Evolutionary conservation across 768 basidiomycete genomes (phyloP).

Genomic region (Tulasnella sp.): DNA sequence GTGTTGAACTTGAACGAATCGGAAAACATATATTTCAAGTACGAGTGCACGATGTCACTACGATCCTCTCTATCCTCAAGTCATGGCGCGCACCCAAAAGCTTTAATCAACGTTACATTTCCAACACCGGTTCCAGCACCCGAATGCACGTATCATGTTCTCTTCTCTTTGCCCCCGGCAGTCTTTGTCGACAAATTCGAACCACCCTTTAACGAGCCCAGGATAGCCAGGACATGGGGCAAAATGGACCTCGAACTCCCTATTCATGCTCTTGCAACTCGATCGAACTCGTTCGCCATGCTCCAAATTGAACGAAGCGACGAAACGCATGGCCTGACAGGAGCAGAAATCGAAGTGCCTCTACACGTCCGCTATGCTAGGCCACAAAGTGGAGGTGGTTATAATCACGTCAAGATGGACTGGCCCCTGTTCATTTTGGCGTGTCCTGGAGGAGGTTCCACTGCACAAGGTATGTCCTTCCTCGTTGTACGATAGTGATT

Average conservation of each 20-base stretch:
- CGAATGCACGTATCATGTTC: slow-evolving; percentile 44
- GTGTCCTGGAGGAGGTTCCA: neutral
- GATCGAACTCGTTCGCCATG: slow-evolving; percentile 42
- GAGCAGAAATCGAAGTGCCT: slow-evolving; percentile 46
- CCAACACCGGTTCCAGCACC: neutral
- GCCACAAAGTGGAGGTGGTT: slow-evolving; percentile 38
- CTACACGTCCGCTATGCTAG: slow-evolving; percentile 52
- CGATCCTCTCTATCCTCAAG: slow-evolving; percentile 26
- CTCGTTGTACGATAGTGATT: slow-evolving; percentile 31
- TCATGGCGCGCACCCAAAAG: slow-evolving; percentile 27
- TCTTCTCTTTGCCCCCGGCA: slow-evolving; percentile 47
- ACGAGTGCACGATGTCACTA: slow-evolving; percentile 31
- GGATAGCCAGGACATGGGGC: slow-evolving; percentile 42
- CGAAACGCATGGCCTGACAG: neutral
- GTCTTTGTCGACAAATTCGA: slow-evolving; percentile 55
- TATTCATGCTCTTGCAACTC: slow-evolving; percentile 45
- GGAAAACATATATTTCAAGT: neutral
- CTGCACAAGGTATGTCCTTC: neutral
- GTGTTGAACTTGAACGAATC: neutral
- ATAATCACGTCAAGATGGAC: slow-evolving; percentile 22
- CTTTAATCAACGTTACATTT: slow-evolving; percentile 20
- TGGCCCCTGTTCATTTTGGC: slow-evolving; percentile 32
- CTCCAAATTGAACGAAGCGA: slow-evolving; percentile 40
- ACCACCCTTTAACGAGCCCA: slow-evolving; percentile 44
- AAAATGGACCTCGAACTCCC: slow-evolving; percentile 52